Conservation (phyloP, 2,329 filamentous ascomycete genomes). For the Coleophoma crateriformis region DNA sequence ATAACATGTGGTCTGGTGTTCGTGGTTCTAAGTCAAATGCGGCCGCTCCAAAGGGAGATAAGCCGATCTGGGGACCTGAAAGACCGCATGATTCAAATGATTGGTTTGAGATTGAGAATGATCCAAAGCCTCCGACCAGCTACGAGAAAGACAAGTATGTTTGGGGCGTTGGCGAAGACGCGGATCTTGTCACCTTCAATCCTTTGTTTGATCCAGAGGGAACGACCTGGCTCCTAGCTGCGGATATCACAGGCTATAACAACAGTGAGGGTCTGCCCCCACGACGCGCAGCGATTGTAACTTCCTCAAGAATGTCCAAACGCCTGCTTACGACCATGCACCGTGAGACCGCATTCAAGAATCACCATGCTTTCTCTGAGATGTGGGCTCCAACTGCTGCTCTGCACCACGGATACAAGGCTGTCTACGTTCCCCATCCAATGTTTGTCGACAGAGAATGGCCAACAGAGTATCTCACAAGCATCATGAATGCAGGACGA, state of each 20-base stretch:
- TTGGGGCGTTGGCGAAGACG: constrained; percentile 88
- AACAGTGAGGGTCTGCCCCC: constrained; percentile 56
- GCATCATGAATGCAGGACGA: constrained; percentile 72
- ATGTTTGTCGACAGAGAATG: constrained; percentile 83
- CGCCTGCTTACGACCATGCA: constrained; percentile 84
- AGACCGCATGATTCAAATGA: constrained; percentile 64
- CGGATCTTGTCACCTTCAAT: constrained; percentile 87
- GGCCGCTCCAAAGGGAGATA: constrained; percentile 38
- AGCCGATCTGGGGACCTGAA: constrained; percentile 78
- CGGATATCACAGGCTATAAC: constrained; percentile 84
- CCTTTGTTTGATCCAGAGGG: constrained; percentile 87
- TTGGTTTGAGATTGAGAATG: constrained; percentile 67
- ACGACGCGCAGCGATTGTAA: constrained; percentile 83
- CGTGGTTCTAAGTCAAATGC: constrained; percentile 28
- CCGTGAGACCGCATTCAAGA: constrained; percentile 75
- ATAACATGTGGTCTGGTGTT: constrained; percentile 59
- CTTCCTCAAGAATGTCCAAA: constrained; percentile 76
- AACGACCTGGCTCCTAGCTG: constrained; percentile 76
- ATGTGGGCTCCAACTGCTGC: constrained; percentile 92
- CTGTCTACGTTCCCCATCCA: constrained; percentile 84
- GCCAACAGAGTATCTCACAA: constrained; percentile 73
- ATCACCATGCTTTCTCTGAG: constrained; percentile 88
- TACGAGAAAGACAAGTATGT: constrained; percentile 75
- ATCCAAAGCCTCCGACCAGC: constrained; percentile 63
- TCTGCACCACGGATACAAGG: constrained; percentile 88